Conservation (phyloP, 768 basidiomycete genomes). For the Candolleomyces aberdarensis region DNA sequence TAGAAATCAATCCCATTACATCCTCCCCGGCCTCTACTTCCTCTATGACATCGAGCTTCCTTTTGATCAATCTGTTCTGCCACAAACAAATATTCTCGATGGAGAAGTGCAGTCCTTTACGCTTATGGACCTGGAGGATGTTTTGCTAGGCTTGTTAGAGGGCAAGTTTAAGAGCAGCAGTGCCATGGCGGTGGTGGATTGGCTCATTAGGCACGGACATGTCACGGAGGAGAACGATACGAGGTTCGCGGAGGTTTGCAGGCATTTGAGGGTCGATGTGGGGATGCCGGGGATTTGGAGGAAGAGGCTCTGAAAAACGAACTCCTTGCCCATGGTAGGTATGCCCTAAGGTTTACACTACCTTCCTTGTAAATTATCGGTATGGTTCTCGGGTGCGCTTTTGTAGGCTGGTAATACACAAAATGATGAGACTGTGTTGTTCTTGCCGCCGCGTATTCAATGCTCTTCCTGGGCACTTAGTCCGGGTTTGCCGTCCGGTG, state of each 20-base stretch:
- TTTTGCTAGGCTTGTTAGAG: slow-evolving; percentile 29
- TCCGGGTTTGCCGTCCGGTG: too few relatives aligned
- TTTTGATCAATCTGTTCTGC: slow-evolving; percentile 26
- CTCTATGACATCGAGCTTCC: slow-evolving; percentile 42
- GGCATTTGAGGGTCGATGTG: slow-evolving; percentile 23
- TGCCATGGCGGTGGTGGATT: slow-evolving; percentile 40
- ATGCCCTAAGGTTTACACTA: not conserved
- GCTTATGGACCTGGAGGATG: slow-evolving; percentile 30
- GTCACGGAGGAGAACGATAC: slow-evolving; percentile 29
- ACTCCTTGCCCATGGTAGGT: not conserved
- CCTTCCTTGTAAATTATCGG: not conserved
- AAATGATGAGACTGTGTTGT: too few relatives aligned
- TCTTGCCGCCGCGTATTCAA: too few relatives aligned
- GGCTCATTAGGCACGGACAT: slow-evolving; percentile 36
- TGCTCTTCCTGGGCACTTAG: too few relatives aligned
- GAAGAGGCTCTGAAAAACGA: not conserved
- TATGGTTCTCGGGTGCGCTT: not conserved
- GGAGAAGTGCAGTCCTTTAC: slow-evolving; percentile 43
- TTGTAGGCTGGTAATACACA: too few relatives aligned
- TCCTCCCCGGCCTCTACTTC: slow-evolving; percentile 44
- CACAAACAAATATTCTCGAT: slow-evolving; percentile 34
- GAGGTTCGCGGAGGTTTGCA: slow-evolving; percentile 28
- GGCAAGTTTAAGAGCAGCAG: slow-evolving; percentile 41
- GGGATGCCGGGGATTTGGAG: slow-evolving; percentile 25
- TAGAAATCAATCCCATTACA: slow-evolving; percentile 31